A percentile compares a stretch with the other conserved stretches of the same genome.
These are phyloP conservation scores for Mucor irregularis DNA, from an alignment of 371 early-diverging fungal species.

Conservation along the genomic window DNA sequence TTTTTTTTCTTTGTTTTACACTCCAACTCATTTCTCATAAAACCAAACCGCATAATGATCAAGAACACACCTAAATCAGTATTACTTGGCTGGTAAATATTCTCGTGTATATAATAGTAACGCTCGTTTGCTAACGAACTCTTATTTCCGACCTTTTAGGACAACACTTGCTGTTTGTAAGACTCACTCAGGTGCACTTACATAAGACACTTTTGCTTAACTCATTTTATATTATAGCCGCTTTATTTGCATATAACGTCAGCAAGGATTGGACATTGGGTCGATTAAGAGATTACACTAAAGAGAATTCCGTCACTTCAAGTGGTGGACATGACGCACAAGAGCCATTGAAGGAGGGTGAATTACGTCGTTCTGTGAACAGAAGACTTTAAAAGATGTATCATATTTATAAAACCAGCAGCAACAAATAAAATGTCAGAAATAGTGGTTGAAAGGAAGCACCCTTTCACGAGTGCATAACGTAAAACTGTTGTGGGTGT, in stretches of 20 bases:
- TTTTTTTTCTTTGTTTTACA: no score
- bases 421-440: neutral
- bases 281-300: conserved; percentile 21
- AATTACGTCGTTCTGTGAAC: conserved; percentile 25
- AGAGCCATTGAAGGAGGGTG: conserved; percentile 9
- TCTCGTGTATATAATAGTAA: no score
- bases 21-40: no score
- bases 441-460: neutral
- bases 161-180: conserved; percentile 23
- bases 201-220: no score
- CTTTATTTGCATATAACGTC: conserved; percentile 16
- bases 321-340: conserved; percentile 10
- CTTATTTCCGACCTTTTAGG: no score
- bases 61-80: conserved; percentile 26
- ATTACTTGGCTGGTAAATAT: conserved; percentile 22
- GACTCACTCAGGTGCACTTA: no score
- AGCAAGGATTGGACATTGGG: conserved; percentile 26
- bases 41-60: no score
- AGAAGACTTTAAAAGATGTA: conserved; percentile 22
- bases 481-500: neutral
- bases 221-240: conserved; percentile 8
- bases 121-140: no score
- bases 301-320: conserved; percentile 26
- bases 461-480: neutral
- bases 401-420: no score